Base-by-base conservation (phyloP, 2,329 filamentous ascomycete genomes). In the Trichoderma sp. region DNA sequence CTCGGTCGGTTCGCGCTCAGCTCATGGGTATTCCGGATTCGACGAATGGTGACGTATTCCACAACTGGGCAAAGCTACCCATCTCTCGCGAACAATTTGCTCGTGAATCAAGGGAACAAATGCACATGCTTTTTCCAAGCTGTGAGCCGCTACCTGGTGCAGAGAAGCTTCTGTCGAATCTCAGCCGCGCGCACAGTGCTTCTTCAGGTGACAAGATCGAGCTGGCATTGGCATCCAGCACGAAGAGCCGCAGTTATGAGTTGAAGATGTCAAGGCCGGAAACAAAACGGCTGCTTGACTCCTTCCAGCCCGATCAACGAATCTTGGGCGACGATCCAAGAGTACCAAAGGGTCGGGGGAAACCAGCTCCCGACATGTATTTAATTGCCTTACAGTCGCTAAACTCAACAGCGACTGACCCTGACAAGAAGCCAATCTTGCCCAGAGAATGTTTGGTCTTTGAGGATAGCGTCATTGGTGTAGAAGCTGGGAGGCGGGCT, bases 301-400 rank as follows among this genome's bases (percentile, higher is more conserved):
- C 21, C 24, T 64, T 64, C 24, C 18, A 43, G 21, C 49, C 60
- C 1, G 10, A 55, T 16, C 55, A 16, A 26, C 21, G 34, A n/a
- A 55, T 64, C 8, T 3, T 64, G 8, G 60, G 60, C 1, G 60
- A 64, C n/a, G 32, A 64, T 24, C 60, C 60, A 24, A 34, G 60
- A 16, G 51, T 64, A 13, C 60, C 51, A 21, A 64, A 79, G 13
- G 90, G 90, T 0, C 78, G 88, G 28, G 90, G 90, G 2, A 93
- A 93, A 76, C 91, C 91, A 1, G 84, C 90, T 10, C 90, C 90
- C 3, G 90, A 93, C 76, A 93, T 93, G 65, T 93, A 91, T 75
- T 78, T 92, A 10, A 78, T 92, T 1, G 90, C 90, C 0, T 78
- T 93, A 56, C 82, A 88, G 75, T 86, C 83, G 0, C 84, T 93